Base-by-base conservation (phyloP, 1,139 yeast species). In the Lodderomyces oxycetoniae region DNA sequence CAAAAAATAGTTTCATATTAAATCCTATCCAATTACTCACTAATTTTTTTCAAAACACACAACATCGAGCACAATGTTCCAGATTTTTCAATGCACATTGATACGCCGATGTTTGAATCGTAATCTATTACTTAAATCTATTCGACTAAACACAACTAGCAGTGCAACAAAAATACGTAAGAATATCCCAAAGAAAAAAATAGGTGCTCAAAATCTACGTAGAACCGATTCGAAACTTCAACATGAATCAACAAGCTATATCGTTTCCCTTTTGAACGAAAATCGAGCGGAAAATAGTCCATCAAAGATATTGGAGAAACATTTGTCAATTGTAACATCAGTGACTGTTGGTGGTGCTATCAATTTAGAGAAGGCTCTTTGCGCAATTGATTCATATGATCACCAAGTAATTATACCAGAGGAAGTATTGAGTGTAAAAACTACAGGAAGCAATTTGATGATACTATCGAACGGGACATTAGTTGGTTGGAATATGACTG, bases 401-500 rank as follows among this genome's bases (percentile, higher is more conserved):
- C 23, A 14, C 14, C 23, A 34, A n/a, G 53, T 61, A 48, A 40
- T 83, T n/a, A 75, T 86, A 2, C 84, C 88, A 0, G 80, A 79
- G 25, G 94, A 85, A 49, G 87, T 85, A 17, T 66, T 84, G 1
- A 65, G 65, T 39, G 54, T 69, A 4, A 48, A 51, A 17, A 16
- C 26, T 2, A 9, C 20, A 57, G 55, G 35, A 44, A 40, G 52
- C 30, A 88, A 81, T 44, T 62, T 84, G 2, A 68, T 85, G 59
- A 62, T 86, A 1, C 57, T 86, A 34, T 69, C 78, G 3, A 79
- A 80, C 44, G 95, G 95, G 2, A 74, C 91, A 0, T 57, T 86
- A 4, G 86, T 86, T 9, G 86, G 87, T 0, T 88, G 95, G 95
- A 87, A 86, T 9, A 60, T 84, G 46, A 56, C 63, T 9, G 94